Evolutionary conservation across 2,329 filamentous ascomycete genomes (phyloP), one percentile per base, ranked within the genome.

Genomic region (Aspergillus brasiliensis): DNA sequence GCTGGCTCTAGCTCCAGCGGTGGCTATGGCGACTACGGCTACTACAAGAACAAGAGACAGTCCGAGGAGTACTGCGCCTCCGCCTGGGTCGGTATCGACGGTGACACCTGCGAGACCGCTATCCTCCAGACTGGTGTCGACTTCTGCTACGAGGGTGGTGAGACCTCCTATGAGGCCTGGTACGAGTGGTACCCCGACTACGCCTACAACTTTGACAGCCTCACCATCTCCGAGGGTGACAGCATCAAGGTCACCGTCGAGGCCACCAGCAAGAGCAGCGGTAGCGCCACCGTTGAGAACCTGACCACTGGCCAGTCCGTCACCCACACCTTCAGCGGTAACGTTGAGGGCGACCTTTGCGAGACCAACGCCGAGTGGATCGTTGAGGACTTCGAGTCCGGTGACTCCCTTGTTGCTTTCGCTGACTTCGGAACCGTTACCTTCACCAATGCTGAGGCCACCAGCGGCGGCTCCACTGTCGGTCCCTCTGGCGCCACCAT

Each of bases 281-380:
- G 82, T 27, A 78, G 71, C 7, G 78, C 80, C 13, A 75, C 67
- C n/a, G 68, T 84, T 48, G 73, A 83, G 62, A 86, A 86, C 71
- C 58, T 78, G 57, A 78, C 76, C 31, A 86, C 78, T 1, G 83
- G 83, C 58, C 69, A 81, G 66, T 76, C 69, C 5, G 83, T 84
- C 37, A 79, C 76, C 5, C 82, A 87, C 71, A 78, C 72, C 10
- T 83, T 87, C 75, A 75, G 66, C 34, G 73, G 69, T 62, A 70
- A 80, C 56, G 69, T 70, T 2, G 72, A 71, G 3, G 73, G 71
- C 8, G 37, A 58, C 15, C 79, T 86, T 3, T 84, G 83, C 73
- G 76, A 83, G 72, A 79, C 76, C 64, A 85, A 85, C 57, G 85
- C 84, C n/a, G 84, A 87, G 71, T 87, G 84, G 84, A 86, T 87